Evolutionary conservation across 1,284 basidiomycete species (phyloP).

Genomic region (Fomitopsis betulina): DNA sequence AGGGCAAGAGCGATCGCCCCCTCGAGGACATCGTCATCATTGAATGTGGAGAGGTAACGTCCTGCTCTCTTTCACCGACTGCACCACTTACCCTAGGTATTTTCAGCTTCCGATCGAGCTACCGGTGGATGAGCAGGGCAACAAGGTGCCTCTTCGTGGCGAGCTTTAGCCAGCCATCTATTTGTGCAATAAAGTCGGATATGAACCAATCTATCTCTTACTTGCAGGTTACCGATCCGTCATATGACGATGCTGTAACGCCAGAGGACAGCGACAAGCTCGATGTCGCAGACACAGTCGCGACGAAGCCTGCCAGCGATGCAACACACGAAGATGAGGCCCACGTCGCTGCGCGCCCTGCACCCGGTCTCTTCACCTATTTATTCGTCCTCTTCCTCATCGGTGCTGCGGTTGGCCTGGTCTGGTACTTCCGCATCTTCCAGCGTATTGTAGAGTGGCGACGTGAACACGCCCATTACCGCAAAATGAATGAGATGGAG

Average conservation of each 20-base stretch:
- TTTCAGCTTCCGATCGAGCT: conserved; percentile 59
- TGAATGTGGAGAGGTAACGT: conserved; percentile 77
- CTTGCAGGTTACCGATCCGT: conserved; percentile 15
- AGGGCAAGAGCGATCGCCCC: conserved; percentile 68
- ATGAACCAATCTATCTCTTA: conserved; percentile 46
- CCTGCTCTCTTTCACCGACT: conserved; percentile 2
- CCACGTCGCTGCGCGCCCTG: conserved; percentile 14
- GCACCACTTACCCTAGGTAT: conserved; percentile 6
- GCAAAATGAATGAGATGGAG: conserved; percentile 46
- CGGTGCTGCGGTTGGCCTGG: conserved; percentile 39
- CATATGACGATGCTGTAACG: neutral
- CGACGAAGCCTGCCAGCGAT: neutral
- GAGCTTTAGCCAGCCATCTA: conserved; percentile 71
- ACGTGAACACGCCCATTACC: conserved; percentile 38
- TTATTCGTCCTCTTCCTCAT: conserved; percentile 8
- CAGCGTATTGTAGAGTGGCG: conserved; percentile 35
- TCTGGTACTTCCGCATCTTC: conserved; percentile 47
- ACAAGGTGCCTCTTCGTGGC: conserved; percentile 87
- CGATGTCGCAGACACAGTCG: conserved; percentile 7
- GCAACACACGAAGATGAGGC: conserved; percentile 9
- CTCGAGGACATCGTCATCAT: conserved; percentile 69
- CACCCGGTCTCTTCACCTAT: conserved; percentile 18
- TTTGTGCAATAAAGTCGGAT: conserved; percentile 32
- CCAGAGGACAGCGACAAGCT: conserved; percentile 1
- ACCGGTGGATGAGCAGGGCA: conserved; percentile 60